Conservation (phyloP, 2,329 filamentous ascomycete genomes). For the Aspergillus melleus region DNA sequence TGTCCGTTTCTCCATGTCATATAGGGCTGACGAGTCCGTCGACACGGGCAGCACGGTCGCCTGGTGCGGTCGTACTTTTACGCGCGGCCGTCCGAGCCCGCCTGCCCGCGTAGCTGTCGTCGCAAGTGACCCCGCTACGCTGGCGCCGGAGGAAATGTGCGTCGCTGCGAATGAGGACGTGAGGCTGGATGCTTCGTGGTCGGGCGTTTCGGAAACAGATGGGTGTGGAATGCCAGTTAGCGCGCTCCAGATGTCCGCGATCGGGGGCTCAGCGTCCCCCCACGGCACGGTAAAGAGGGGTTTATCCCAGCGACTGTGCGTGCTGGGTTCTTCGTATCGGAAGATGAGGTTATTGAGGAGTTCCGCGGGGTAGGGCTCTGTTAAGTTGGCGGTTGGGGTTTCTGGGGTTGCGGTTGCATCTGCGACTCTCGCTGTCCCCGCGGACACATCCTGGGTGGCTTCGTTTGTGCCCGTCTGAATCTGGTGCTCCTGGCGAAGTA, state of each 20-base stretch:
- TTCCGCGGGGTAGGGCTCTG: slow-evolving; percentile 52
- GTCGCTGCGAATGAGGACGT: slow-evolving; percentile 20
- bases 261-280: slow-evolving; percentile 56
- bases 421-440: too few relatives aligned
- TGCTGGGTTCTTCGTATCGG: slow-evolving; percentile 66
- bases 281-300: slow-evolving; percentile 63
- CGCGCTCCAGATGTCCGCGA: slow-evolving; percentile 62
- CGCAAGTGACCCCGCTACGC: too few relatives aligned
- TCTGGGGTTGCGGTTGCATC: not conserved
- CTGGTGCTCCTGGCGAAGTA: slow-evolving; percentile 21
- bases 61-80: slow-evolving; percentile 42
- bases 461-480: not conserved
- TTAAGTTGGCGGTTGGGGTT: slow-evolving; percentile 14
- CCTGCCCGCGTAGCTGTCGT: too few relatives aligned
- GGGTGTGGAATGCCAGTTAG: slow-evolving; percentile 44
- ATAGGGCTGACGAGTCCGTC: slow-evolving; percentile 43
- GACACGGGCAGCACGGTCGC: slow-evolving; percentile 45
- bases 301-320: slow-evolving; percentile 65
- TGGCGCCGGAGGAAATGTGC: slow-evolving; percentile 10
- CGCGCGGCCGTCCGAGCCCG: slow-evolving; percentile 6
- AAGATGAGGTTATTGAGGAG: slow-evolving; percentile 65
- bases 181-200: slow-evolving; percentile 16
- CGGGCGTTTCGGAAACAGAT: slow-evolving; percentile 12
- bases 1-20: slow-evolving; percentile 46
- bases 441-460: too few relatives aligned